Evolutionary conservation across 2,329 filamentous ascomycete genomes (phyloP).

Genomic region (Cladosporium austrohemisphaericum): DNA sequence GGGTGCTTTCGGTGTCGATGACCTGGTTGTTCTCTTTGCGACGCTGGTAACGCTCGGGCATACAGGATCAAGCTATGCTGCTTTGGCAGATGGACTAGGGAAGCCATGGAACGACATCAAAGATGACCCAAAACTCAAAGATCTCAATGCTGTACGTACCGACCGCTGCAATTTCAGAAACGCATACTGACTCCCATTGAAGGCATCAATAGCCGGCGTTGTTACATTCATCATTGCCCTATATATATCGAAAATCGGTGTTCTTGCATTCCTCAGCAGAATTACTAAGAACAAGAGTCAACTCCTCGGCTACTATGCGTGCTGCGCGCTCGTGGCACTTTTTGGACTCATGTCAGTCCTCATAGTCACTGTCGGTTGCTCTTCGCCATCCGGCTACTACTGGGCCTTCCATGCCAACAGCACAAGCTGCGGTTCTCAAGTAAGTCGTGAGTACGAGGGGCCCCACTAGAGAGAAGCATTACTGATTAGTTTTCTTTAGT

Average conservation of each 20-base stretch:
- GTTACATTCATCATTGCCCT: slow-evolving; percentile 30
- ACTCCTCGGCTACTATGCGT: slow-evolving; percentile 26
- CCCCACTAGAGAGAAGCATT: no score
- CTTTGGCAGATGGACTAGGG: slow-evolving; percentile 28
- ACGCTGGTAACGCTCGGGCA: slow-evolving; percentile 29
- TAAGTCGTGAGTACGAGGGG: no score
- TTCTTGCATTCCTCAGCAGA: slow-evolving; percentile 31
- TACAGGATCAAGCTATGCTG: slow-evolving; percentile 28
- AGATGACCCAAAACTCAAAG: slow-evolving; percentile 17
- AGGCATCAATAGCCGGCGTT: slow-evolving; percentile 28
- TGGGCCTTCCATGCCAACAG: slow-evolving; percentile 28
- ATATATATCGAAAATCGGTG: slow-evolving; percentile 32
- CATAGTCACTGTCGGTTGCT: slow-evolving; percentile 27
- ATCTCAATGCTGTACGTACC: slow-evolving; percentile 21
- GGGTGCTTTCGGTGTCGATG: slow-evolving; percentile 29
- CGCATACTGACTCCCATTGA: background rate
- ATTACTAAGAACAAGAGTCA: slow-evolving; percentile 29
- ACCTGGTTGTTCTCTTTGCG: slow-evolving; percentile 28
- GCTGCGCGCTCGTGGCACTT: slow-evolving; percentile 22
- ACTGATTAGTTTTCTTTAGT: slow-evolving; percentile 19
- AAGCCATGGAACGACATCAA: slow-evolving; percentile 23
- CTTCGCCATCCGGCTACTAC: slow-evolving; percentile 26
- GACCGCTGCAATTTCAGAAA: no score
- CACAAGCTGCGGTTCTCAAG: slow-evolving; percentile 27
- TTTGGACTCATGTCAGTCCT: slow-evolving; percentile 31